Percentiles rank a stretch among this genome's conserved stretches.
phyloP scores from a whole-genome alignment of 495 filamentous ascomycete species.

The Elasticomyces elasticus region DNA sequence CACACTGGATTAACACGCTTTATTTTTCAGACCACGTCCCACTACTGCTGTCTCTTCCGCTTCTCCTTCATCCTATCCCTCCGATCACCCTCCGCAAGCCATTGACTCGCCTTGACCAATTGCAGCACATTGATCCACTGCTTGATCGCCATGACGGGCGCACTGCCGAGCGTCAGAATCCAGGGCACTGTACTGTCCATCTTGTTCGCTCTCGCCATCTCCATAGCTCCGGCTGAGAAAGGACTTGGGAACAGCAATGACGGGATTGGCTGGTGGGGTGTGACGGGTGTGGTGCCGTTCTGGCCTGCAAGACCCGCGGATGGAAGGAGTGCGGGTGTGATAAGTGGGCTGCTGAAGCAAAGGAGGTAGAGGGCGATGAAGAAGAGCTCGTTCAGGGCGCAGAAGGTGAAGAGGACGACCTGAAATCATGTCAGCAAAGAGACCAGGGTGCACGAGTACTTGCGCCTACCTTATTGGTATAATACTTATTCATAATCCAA shows the following conservation, averaged over 20 bases:
- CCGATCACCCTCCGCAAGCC: constrained; percentile 82
- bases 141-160: constrained; percentile 81
- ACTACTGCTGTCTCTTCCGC: neutral
- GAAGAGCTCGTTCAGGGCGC: constrained; percentile 84
- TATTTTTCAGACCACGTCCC: no score
- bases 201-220: constrained; percentile 83
- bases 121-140: constrained; percentile 92
- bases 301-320: constrained; percentile 16
- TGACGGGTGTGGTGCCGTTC: constrained; percentile 2
- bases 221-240: constrained; percentile 82
- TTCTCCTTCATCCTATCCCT: constrained; percentile 37
- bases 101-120: constrained; percentile 83
- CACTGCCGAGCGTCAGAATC: constrained; percentile 71
- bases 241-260: constrained; percentile 68
- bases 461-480: constrained; percentile 76
- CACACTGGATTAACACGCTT: neutral
- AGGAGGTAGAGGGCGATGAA: constrained; percentile 97
- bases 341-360: constrained; percentile 79
- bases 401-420: constrained; percentile 87
- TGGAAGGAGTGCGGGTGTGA: constrained; percentile 71
- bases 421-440: constrained; percentile 30
- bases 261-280: constrained; percentile 53
- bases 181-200: constrained; percentile 78
- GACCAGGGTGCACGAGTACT: neutral
- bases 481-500: constrained; percentile 85